A percentile compares a stretch with the other conserved stretches of the same genome.
These are phyloP conservation scores for Pseudonectria buxi DNA, from an alignment of 2,329 filamentous ascomycete genomes.

Conservation along the genomic window DNA sequence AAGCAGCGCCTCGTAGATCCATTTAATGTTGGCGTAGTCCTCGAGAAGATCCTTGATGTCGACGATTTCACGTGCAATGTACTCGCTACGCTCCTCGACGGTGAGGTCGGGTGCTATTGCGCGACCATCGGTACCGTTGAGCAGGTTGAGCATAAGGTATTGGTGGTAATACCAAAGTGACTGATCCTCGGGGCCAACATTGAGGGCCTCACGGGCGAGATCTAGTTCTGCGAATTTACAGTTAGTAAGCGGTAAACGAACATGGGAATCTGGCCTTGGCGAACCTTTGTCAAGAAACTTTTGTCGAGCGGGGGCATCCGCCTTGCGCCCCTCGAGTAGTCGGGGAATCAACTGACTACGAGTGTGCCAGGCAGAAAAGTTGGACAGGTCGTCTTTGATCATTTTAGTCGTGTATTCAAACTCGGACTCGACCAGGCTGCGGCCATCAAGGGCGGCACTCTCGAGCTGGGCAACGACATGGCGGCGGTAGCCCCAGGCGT, in stretches of 20 bases:
- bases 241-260: constrained; percentile 4
- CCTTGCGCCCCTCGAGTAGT: constrained; percentile 63
- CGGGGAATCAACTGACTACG: constrained; percentile 76
- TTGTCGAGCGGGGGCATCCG: constrained; percentile 55
- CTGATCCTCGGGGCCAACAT: constrained; percentile 87
- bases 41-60: constrained; percentile 60
- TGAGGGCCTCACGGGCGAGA: constrained; percentile 69
- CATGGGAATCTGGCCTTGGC: constrained; percentile 6
- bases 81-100: constrained; percentile 53
- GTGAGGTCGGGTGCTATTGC: constrained; percentile 61
- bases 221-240: constrained; percentile 53
- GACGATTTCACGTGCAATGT: constrained; percentile 65
- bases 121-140: constrained; percentile 39
- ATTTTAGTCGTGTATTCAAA: constrained; percentile 87
- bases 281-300: constrained; percentile 65
- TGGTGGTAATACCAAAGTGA: constrained; percentile 97
- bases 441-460: constrained; percentile 41
- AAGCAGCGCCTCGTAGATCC: constrained; percentile 82
- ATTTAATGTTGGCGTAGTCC: constrained; percentile 60
- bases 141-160: constrained; percentile 68
- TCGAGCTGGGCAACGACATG: constrained; percentile 73
- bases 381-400: constrained; percentile 79
- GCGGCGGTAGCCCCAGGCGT: constrained; percentile 90
- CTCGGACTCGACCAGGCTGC: constrained; percentile 69
- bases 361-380: constrained; percentile 96